Evolutionary conservation across 2,329 filamentous ascomycete species (phyloP), one percentile per base, ranked within the genome.

Genomic region (Hypomyces rosellus): DNA sequence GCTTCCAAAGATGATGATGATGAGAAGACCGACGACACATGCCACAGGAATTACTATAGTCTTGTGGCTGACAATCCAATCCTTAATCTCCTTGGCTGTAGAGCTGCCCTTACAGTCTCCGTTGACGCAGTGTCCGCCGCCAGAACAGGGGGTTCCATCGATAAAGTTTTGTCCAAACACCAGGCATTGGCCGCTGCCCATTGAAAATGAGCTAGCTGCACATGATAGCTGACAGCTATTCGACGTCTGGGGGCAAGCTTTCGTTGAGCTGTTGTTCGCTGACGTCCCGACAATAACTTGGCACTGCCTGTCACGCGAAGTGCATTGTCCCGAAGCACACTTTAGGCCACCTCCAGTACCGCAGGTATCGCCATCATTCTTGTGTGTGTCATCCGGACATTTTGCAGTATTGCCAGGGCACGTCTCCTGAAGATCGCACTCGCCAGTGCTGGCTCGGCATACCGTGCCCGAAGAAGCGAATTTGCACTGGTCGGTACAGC

Each of bases 251-350:
- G 77, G 76, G 69, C 93, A 99, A 9, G 91, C 85, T 60, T 82
- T 83, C 2, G 89, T 95, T 61, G 89, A 81, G 69, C 90, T 92
- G 64, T 78, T 80, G 50, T 80, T 76, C 1, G 84, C 85, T 54
- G 86, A 80, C 25, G 79, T 81, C 34, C 89, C 90, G 76, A 96
- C 87, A 44, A 95, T 76, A 11, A 83, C 86, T 67, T 85, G 84
- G 73, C 93, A 99, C 71, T 99, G 93, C 63, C 85, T 78, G 66
- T 96, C 84, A 55, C 93, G 85, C 48, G 87, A 93, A 3, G 93
- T 99, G 69, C 93, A 99, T 69, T 97, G 92, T 12, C 93, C 93
- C 42, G 87, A 91, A 30, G 93, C 89, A 65, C 93, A 99, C 33
- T 80, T 71, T 33, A 97, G 77, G 2, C 80, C 80, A 2, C 65